Conservation (phyloP, 148 eudicot genomes). For the Spergularia bocconei region DNA sequence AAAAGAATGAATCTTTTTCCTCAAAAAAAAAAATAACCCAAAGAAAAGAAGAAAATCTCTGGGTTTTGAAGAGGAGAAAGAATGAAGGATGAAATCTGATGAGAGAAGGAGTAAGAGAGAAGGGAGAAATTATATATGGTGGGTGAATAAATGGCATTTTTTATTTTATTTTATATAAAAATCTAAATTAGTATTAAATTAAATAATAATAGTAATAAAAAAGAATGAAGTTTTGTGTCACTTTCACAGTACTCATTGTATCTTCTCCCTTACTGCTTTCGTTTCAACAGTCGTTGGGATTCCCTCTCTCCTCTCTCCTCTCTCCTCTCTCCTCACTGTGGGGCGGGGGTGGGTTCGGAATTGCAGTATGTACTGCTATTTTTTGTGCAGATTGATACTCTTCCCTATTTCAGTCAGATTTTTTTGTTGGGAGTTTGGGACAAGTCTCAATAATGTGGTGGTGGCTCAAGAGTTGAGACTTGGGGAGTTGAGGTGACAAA, state of each 20-base stretch:
- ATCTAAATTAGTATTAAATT: too few relatives aligned
- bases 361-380: too few relatives aligned
- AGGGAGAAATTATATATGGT: background rate
- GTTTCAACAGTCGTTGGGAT: constrained; percentile 36
- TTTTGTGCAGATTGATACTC: too few relatives aligned
- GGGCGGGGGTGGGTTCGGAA: too few relatives aligned
- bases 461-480: too few relatives aligned
- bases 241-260: constrained; percentile 14
- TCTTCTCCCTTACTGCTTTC: constrained; percentile 6
- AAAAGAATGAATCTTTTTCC: background rate
- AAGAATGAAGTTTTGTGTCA: constrained; percentile 18
- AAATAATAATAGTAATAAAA: background rate
- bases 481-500: too few relatives aligned
- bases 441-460: too few relatives aligned
- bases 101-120: background rate
- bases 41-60: background rate
- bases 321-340: background rate
- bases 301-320: constrained; percentile 17
- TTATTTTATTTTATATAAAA: too few relatives aligned
- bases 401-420: too few relatives aligned
- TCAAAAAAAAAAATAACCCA: background rate
- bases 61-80: background rate
- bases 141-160: background rate
- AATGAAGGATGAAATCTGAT: constrained; percentile 20
- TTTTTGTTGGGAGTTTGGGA: too few relatives aligned